These are phyloP conservation scores for Asterella californica DNA, from an alignment of 225 moss, liverwort and hornwort species.

Conservation along the genomic window DNA sequence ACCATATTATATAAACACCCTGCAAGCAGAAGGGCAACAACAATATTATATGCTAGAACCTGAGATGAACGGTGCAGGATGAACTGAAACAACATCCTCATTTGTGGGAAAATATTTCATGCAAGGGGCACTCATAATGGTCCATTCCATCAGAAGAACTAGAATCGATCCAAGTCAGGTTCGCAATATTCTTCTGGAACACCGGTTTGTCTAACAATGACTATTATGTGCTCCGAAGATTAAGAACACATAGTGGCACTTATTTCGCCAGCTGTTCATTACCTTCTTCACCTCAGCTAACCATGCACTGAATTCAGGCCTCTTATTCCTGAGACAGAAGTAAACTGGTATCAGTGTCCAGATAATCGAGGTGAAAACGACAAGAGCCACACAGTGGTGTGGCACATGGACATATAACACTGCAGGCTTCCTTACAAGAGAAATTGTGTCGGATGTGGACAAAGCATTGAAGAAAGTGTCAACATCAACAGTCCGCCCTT, in stretches of 20 bases:
- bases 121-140: neutral
- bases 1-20: slow-evolving; percentile 22
- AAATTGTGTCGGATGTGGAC: neutral
- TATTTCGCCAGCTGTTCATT: neutral
- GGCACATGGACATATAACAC: neutral
- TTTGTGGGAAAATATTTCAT: neutral
- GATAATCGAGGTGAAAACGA: neutral
- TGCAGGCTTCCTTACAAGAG: too few relatives aligned
- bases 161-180: neutral
- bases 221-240: neutral
- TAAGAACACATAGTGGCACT: neutral
- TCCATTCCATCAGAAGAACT: neutral
- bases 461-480: too few relatives aligned
- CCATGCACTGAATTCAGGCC: slow-evolving; percentile 93
- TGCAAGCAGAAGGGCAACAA: slow-evolving; percentile 3
- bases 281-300: slow-evolving; percentile 99
- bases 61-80: neutral
- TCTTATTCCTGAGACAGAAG: slow-evolving; percentile 59
- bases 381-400: neutral
- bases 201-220: neutral
- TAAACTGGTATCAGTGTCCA: neutral
- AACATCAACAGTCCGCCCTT: neutral
- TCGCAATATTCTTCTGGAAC: neutral
- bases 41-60: slow-evolving; percentile 5
- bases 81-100: neutral